These are phyloP conservation scores for Glarea lozoyensis DNA, from an alignment of 495 filamentous ascomycete genomes.

Conservation along the genomic window DNA sequence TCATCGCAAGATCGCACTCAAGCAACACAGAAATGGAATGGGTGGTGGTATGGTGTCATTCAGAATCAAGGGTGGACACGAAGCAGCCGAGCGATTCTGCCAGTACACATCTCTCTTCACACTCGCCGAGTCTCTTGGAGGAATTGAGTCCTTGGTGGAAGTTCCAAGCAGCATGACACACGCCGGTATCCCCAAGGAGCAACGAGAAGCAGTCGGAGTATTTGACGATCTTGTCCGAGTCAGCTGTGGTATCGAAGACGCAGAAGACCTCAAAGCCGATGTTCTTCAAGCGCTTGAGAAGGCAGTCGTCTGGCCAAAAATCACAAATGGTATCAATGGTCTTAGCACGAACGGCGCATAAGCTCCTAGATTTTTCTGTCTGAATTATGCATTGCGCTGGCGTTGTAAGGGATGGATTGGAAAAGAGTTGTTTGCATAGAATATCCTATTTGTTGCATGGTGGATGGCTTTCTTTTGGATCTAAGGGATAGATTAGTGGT, in stretches of 20 bases:
- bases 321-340: slow-evolving; percentile 17
- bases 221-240: slow-evolving; percentile 93
- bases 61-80: slow-evolving; percentile 82
- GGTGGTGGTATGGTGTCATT: slow-evolving; percentile 97
- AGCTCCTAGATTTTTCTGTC: too few species aligned
- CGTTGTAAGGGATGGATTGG: too few species aligned
- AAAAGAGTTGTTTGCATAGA: too few species aligned
- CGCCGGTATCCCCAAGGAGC: slow-evolving; percentile 81
- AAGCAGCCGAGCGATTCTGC: slow-evolving; percentile 87
- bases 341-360: neutral
- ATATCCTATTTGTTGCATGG: too few species aligned
- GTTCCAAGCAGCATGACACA: slow-evolving; percentile 94
- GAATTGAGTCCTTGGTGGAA: slow-evolving; percentile 87
- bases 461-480: too few species aligned
- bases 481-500: too few species aligned
- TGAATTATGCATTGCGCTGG: too few species aligned
- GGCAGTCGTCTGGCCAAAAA: slow-evolving; percentile 43
- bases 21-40: slow-evolving; percentile 90
- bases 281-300: slow-evolving; percentile 76
- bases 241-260: slow-evolving; percentile 91
- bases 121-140: slow-evolving; percentile 85
- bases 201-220: slow-evolving; percentile 88
- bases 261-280: slow-evolving; percentile 72
- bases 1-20: slow-evolving; percentile 72
- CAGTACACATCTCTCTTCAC: slow-evolving; percentile 83